phyloP scores from a whole-genome alignment of 2,329 filamentous ascomycete genomes.

The Talaromyces rugulosus region DNA sequence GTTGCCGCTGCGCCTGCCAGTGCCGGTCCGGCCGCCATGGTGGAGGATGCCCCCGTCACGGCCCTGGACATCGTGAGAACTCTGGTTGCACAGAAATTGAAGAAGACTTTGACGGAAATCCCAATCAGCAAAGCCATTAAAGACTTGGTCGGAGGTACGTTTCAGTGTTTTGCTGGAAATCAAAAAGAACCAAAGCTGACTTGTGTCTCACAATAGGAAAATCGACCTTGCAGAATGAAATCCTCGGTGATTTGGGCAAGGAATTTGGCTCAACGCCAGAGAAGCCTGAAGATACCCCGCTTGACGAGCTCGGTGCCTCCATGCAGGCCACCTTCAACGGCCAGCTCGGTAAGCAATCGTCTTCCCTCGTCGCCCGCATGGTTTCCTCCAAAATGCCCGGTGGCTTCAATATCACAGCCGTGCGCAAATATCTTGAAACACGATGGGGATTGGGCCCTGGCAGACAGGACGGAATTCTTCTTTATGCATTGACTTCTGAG shows the following conservation, averaged over 20 bases:
- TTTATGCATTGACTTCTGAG: conserved; percentile 90
- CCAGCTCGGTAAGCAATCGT: conserved; percentile 93
- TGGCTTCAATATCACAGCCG: conserved; percentile 96
- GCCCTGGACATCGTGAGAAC: conserved; percentile 86
- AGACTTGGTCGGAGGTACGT: conserved; percentile 90
- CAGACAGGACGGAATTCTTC: conserved; percentile 83
- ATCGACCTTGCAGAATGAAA: conserved; percentile 97
- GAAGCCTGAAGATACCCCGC: conserved; percentile 94
- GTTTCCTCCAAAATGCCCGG: conserved; percentile 99
- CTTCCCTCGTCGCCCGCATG: conserved; percentile 85
- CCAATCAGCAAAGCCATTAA: conserved; percentile 97
- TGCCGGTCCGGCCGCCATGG: conserved; percentile 79
- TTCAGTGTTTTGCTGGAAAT: background rate
- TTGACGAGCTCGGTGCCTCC: conserved; percentile 89
- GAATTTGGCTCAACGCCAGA: conserved; percentile 98
- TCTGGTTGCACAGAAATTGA: conserved; percentile 93
- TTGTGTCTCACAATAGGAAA: conserved; percentile 61
- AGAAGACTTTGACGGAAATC: conserved; percentile 85
- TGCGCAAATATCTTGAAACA: conserved; percentile 91
- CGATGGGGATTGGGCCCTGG: conserved; percentile 85
- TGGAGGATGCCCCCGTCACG: conserved; percentile 80
- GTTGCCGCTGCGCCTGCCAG: conserved; percentile 56
- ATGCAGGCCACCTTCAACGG: conserved; percentile 99
- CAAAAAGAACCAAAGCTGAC: conserved; percentile 1
- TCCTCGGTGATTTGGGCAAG: conserved; percentile 93